These are phyloP conservation scores for Sugiyamaella xylanicola DNA, from an alignment of 1,139 yeast species.

Conservation along the genomic window DNA sequence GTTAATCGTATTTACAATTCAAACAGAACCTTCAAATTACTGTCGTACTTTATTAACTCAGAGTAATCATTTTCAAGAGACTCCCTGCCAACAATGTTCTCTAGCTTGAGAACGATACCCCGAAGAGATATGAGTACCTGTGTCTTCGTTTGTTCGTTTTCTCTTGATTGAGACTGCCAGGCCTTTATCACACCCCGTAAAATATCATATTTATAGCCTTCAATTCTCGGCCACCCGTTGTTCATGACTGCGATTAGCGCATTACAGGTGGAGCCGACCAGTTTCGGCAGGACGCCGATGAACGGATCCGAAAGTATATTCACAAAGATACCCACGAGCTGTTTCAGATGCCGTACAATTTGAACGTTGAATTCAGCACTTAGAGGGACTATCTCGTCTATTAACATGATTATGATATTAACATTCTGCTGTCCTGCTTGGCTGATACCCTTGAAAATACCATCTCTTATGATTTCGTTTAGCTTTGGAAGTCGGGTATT, in stretches of 20 bases:
- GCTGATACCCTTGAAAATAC: slow-evolving; percentile 35
- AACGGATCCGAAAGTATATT: slow-evolving; percentile 42
- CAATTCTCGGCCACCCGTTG: slow-evolving; percentile 43
- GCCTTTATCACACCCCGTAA: slow-evolving; percentile 42
- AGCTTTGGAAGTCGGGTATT: slow-evolving; percentile 10
- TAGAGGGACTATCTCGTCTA: slow-evolving; percentile 24
- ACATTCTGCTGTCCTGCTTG: slow-evolving; percentile 32
- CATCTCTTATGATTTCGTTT: slow-evolving; percentile 37
- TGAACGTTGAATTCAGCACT: slow-evolving; percentile 24
- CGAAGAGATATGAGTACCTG: not conserved
- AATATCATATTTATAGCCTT: slow-evolving; percentile 41
- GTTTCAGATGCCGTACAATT: slow-evolving; percentile 35
- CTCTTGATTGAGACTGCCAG: slow-evolving; percentile 13
- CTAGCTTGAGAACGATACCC: slow-evolving; percentile 15
- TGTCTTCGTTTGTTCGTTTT: not conserved
- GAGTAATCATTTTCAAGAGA: slow-evolving; percentile 16
- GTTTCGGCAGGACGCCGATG: slow-evolving; percentile 32
- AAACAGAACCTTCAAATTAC: not conserved
- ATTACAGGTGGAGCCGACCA: slow-evolving; percentile 30
- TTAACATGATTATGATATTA: slow-evolving; percentile 27
- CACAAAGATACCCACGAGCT: slow-evolving; percentile 32
- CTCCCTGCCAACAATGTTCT: slow-evolving; percentile 8
- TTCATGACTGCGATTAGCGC: slow-evolving; percentile 33
- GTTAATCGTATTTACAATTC: not conserved
- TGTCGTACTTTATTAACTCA: slow-evolving; percentile 12